A percentile compares a stretch with the other conserved stretches of the same genome.
Conservation (phyloP, 1,284 basidiomycete genomes). For the Trichosporon faecale region DNA sequence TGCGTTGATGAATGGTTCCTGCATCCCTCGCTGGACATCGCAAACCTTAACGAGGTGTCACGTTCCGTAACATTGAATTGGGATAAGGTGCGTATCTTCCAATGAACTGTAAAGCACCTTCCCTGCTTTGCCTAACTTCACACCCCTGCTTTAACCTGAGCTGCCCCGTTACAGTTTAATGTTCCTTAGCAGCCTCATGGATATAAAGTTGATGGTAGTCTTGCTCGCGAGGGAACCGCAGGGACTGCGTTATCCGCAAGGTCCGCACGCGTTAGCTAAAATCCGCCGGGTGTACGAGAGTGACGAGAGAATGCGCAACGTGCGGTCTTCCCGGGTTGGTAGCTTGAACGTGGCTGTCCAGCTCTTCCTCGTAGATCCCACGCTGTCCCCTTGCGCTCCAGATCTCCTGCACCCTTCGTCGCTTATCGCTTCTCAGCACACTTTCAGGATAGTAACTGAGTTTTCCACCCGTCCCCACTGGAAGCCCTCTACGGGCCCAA, state of each 20-base stretch:
- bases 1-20: neutral
- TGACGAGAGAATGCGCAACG: neutral
- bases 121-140: neutral
- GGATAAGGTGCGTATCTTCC: constrained; percentile 8
- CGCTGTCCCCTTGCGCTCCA: too few species aligned
- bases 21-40: neutral
- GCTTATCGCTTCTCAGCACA: neutral
- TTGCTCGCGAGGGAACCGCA: neutral
- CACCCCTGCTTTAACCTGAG: neutral
- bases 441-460: too few species aligned
- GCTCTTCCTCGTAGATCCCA: too few species aligned
- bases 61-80: constrained; percentile 6
- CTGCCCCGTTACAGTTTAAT: constrained; percentile 1
- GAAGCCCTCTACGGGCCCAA: neutral
- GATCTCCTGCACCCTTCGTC: neutral
- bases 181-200: neutral
- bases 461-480: neutral
- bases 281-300: neutral
- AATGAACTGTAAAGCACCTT: constrained; percentile 9
- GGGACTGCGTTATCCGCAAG: neutral
- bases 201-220: constrained; percentile 1
- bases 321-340: neutral
- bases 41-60: constrained; percentile 8
- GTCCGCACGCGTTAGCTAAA: neutral
- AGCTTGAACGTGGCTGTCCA: neutral